These are phyloP conservation scores for Penicillium malachiteum DNA, from an alignment of 495 filamentous ascomycete species.

Conservation along the genomic window DNA sequence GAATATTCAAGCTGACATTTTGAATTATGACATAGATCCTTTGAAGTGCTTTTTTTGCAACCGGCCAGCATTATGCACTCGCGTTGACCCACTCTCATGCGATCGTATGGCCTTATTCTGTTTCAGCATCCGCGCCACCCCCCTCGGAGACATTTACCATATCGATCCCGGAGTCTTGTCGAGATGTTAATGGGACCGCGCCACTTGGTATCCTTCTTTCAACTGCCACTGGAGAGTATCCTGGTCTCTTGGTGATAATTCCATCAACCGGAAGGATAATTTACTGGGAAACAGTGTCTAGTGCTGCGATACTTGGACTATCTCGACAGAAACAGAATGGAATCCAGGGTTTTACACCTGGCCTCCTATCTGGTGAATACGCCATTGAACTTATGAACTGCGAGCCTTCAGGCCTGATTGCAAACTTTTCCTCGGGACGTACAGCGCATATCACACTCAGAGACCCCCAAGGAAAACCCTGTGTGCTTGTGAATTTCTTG, in stretches of 20 bases:
- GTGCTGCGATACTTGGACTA: slow-evolving; percentile 71
- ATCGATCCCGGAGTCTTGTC: slow-evolving; percentile 70
- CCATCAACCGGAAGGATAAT: slow-evolving; percentile 78
- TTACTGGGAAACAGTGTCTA: slow-evolving; percentile 93
- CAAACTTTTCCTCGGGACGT: slow-evolving; percentile 79
- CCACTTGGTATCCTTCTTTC: slow-evolving; percentile 81
- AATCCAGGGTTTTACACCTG: slow-evolving; percentile 68
- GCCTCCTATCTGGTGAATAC: slow-evolving; percentile 73
- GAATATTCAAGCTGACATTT: neutral
- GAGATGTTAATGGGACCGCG: slow-evolving; percentile 59
- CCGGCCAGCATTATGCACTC: slow-evolving; percentile 69
- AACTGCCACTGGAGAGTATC: slow-evolving; percentile 68
- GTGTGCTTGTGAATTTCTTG: slow-evolving; percentile 72
- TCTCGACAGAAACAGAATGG: slow-evolving; percentile 74
- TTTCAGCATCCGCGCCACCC: slow-evolving; percentile 48
- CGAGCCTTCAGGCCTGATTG: slow-evolving; percentile 81
- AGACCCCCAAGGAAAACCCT: slow-evolving; percentile 81
- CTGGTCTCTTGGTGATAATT: slow-evolving; percentile 81
- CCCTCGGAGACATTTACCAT: slow-evolving; percentile 73
- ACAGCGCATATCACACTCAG: slow-evolving; percentile 80
- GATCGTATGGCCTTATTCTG: slow-evolving; percentile 81
- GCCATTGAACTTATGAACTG: slow-evolving; percentile 75
- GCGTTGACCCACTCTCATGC: slow-evolving; percentile 76
- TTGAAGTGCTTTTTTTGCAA: slow-evolving; percentile 59
- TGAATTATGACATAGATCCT: slow-evolving; percentile 23